Conservation (phyloP, 257 asterid genomes). For the Primulina huaijiensis region DNA sequence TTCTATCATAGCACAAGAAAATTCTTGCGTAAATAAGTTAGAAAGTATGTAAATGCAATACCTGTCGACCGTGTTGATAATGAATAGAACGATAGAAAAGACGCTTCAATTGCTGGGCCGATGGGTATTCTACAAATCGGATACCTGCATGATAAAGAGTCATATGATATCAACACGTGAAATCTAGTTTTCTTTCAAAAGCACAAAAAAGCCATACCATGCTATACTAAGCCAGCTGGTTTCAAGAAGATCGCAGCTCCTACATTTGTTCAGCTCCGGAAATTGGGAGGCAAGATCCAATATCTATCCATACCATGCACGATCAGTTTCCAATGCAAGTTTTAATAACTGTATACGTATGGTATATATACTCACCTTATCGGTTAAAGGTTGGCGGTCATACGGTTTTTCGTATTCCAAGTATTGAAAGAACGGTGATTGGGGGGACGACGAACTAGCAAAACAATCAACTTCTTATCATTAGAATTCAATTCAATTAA, state of each 20-base stretch:
- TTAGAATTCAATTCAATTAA: not conserved
- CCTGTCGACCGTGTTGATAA: conserved; percentile 62
- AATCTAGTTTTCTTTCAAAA: not conserved
- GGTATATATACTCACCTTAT: conserved; percentile 24
- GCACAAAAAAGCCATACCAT: conserved; percentile 42
- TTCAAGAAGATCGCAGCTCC: too few relatives aligned
- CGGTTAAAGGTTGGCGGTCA: conserved; percentile 27
- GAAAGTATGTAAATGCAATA: conserved; percentile 26
- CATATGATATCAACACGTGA: conserved; percentile 3
- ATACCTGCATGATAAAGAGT: conserved; percentile 51
- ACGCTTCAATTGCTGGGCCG: conserved; percentile 51
- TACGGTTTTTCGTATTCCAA: conserved; percentile 63
- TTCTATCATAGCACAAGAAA: too few relatives aligned
- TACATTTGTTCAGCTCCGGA: too few relatives aligned
- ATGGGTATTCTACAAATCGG: conserved; percentile 60
- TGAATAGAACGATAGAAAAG: conserved; percentile 48
- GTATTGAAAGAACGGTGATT: conserved; percentile 50
- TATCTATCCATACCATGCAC: too few relatives aligned
- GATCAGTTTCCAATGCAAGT: too few relatives aligned
- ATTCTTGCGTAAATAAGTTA: not conserved
- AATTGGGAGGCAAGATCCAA: too few relatives aligned
- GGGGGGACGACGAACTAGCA: not conserved
- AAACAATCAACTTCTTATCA: too few relatives aligned
- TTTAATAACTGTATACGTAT: too few relatives aligned
- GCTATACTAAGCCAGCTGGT: conserved; percentile 44